A percentile compares a stretch with the other conserved stretches of the same genome.
phyloP scores from a whole-genome alignment of 2,329 filamentous ascomycete species.

The Graphiopsis chlorocephala region DNA sequence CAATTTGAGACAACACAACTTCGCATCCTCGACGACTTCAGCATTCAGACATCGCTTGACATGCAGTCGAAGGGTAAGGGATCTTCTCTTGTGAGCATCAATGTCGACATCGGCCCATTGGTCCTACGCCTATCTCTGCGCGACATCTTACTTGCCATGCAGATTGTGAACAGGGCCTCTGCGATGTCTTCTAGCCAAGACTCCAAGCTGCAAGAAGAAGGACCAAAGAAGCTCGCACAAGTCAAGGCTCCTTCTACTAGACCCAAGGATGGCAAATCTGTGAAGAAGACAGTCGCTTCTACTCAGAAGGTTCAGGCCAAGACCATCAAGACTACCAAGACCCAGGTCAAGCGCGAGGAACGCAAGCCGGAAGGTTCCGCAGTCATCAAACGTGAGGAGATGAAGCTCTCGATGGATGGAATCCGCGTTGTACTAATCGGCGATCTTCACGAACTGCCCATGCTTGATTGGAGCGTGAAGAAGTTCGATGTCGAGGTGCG shows the following conservation, averaged over 20 bases:
- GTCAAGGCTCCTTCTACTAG: constrained; percentile 44
- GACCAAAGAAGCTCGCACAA: constrained; percentile 55
- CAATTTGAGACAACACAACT: constrained; percentile 87
- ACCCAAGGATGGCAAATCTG: constrained; percentile 38
- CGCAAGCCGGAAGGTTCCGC: constrained; percentile 50
- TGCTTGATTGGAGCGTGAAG: constrained; percentile 91
- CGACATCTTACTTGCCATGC: constrained; percentile 89
- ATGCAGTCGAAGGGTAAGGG: constrained; percentile 59
- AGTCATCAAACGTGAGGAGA: constrained; percentile 68
- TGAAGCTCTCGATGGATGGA: constrained; percentile 83
- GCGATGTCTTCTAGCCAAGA: constrained; percentile 65
- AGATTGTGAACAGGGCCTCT: constrained; percentile 86
- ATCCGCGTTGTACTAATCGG: constrained; percentile 92
- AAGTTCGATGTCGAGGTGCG: constrained; percentile 79
- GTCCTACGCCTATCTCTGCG: constrained; percentile 86
- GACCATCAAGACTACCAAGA: constrained; percentile 47
- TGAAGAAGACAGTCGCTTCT: constrained; percentile 48
- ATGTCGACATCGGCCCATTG: constrained; percentile 84
- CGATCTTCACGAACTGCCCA: constrained; percentile 90
- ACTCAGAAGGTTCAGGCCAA: constrained; percentile 46
- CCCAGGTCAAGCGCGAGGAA: constrained; percentile 49
- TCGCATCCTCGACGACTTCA: constrained; percentile 95
- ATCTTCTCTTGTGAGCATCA: constrained; percentile 69
- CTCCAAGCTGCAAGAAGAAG: constrained; percentile 49
- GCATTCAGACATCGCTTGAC: constrained; percentile 84